Base-by-base conservation (phyloP, 2,329 filamentous ascomycete species). In the Xylariomycetidae sp. region DNA sequence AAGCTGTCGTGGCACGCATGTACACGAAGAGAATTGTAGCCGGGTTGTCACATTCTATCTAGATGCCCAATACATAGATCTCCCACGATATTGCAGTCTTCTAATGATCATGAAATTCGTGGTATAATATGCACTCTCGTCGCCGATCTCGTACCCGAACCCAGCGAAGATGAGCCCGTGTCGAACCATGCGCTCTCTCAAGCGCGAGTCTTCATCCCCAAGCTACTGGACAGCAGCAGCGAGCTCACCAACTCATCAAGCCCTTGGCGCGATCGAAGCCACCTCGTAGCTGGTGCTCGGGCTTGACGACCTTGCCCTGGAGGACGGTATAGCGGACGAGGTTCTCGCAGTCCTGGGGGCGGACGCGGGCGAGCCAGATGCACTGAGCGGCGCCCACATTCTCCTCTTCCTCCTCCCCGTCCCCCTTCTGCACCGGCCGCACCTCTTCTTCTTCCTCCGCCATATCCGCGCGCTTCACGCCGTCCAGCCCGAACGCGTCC, bases 231-330 rank as follows among this genome's bases (percentile, higher is more conserved):
- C n/a, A n/a, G n/a, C n/a, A n/a, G n/a, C n/a, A n/a, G n/a, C n/a
- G n/a, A n/a, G 10, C 25, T 54, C 56, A 96, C 92, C 92, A 98
- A 64, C 90, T 96, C 56, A 86, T 76, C 48, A 95, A 35, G 7
- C 86, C 85, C 56, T 70, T 86, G 35, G 69, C 71, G 28, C 92
- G 70, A 67, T 98, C 88, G 62, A 96, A 98, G 0, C 92, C 92
- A 17, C 85, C 92, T 39, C 92, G 67, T 44, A 98, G 60, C 68
- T 96, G 89, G 35, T 72, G 72, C 54, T 82, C 82, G 1, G 89
- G 86, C 69, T 95, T 95, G 32, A 96, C 79, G 17, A 96, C 78
- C 67, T 95, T 96, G 16, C 92, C 92, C 65, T 95, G 84, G 51
- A 96, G 59, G 3, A 98, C 74, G 0, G 92, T 96, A 57, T 84